Evolutionary conservation across 164 flowering plant species (phyloP).

Genomic region (Magnolia sinica): DNA sequence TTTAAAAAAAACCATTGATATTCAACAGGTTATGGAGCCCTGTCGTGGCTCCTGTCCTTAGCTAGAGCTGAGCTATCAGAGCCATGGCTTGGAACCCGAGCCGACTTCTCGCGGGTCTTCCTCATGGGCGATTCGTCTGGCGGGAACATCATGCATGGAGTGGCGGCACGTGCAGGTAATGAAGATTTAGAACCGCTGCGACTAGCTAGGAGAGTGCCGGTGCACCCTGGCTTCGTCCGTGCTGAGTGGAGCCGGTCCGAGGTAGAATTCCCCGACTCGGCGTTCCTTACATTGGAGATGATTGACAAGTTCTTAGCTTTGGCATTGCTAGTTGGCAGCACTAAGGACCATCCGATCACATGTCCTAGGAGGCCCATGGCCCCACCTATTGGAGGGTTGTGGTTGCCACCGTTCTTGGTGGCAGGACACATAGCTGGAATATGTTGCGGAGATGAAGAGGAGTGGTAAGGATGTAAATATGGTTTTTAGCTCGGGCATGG

Average conservation of each 20-base stretch:
- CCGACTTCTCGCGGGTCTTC: slow-evolving; percentile 61
- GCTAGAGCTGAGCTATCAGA: slow-evolving; percentile 30
- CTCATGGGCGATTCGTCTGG: slow-evolving; percentile 86
- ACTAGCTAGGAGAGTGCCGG: slow-evolving; percentile 53
- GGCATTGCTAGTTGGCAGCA: slow-evolving; percentile 55
- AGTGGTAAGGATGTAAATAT: slow-evolving; percentile 60
- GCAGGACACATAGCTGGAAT: slow-evolving; percentile 73
- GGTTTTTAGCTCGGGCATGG: slow-evolving; percentile 38
- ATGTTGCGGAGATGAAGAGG: slow-evolving; percentile 60
- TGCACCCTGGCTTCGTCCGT: slow-evolving; percentile 67
- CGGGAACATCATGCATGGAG: slow-evolving; percentile 64
- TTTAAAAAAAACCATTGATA: too few species aligned
- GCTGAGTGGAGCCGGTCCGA: slow-evolving; percentile 59
- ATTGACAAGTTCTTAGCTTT: slow-evolving; percentile 59
- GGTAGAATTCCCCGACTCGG: slow-evolving; percentile 41
- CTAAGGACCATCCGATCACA: slow-evolving; percentile 72
- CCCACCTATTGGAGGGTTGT: slow-evolving; percentile 33
- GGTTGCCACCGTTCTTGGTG: slow-evolving; percentile 53
- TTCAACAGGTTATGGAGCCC: slow-evolving; percentile 42
- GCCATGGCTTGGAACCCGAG: slow-evolving; percentile 40
- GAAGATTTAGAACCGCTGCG: slow-evolving; percentile 27
- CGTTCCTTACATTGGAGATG: slow-evolving; percentile 69
- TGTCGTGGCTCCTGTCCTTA: slow-evolving; percentile 55
- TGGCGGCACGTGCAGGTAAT: slow-evolving; percentile 51
- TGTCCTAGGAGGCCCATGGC: slow-evolving; percentile 74